Evolutionary conservation across 2,329 filamentous ascomycete genomes (phyloP).

Genomic region (Zasmidium angulare): DNA sequence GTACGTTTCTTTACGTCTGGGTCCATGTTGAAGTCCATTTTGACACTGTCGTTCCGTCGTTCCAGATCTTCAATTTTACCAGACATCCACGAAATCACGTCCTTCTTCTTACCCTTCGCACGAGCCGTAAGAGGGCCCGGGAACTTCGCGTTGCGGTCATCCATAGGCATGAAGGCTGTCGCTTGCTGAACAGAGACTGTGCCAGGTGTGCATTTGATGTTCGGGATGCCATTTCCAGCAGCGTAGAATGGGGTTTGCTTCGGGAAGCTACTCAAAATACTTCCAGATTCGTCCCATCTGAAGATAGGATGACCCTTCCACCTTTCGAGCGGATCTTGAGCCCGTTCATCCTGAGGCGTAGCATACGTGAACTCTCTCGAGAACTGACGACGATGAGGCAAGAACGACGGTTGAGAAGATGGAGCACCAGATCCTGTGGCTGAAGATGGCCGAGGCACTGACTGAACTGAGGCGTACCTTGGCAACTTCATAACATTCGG

Average conservation of each 20-base stretch:
- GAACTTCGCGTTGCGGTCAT: conserved; percentile 75
- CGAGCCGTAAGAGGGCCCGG: conserved; percentile 88
- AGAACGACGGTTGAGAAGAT: conserved; percentile 21
- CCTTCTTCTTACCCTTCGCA: conserved; percentile 94
- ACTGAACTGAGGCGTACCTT: conserved; percentile 38
- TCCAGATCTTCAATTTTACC: conserved; percentile 74
- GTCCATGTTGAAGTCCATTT: conserved; percentile 52
- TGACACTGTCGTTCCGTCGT: conserved; percentile 45
- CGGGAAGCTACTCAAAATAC: conserved; percentile 80
- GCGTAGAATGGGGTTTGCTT: conserved; percentile 85
- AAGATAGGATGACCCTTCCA: conserved; percentile 91
- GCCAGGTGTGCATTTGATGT: conserved; percentile 78
- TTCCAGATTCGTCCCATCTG: conserved; percentile 83
- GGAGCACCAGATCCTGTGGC: conserved; percentile 22
- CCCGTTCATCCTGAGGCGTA: conserved; percentile 55
- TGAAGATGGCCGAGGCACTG: conserved; percentile 4
- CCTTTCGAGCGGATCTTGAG: conserved; percentile 74
- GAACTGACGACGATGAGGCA: conserved; percentile 42
- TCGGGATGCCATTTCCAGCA: conserved; percentile 68
- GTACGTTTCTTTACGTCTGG: conserved; percentile 67
- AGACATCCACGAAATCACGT: conserved; percentile 76
- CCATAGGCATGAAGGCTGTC: conserved; percentile 70
- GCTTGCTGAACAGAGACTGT: conserved; percentile 76
- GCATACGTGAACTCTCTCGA: conserved; percentile 57
- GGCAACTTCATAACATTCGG: conserved; percentile 53